A percentile compares a stretch with the other conserved stretches of the same genome.
phyloP scores from a whole-genome alignment of 805 yeast species.

The Priceomyces haplophilus region DNA sequence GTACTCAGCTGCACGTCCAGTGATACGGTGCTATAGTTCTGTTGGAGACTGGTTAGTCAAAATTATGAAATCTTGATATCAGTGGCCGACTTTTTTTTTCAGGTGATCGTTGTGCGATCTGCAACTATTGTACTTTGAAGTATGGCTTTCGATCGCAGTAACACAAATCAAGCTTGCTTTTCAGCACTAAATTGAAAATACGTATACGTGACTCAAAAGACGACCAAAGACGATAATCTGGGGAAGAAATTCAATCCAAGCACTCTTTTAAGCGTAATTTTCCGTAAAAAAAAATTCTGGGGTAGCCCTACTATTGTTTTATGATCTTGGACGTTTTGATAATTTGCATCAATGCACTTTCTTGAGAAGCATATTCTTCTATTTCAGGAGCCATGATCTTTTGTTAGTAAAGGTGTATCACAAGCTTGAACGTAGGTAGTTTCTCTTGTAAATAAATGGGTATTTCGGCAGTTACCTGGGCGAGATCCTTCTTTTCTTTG shows the following conservation, averaged over 20 bases:
- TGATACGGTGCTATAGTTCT: no score
- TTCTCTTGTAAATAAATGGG: slow-evolving; percentile 38
- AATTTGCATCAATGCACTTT: slow-evolving; percentile 25
- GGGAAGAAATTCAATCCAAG: slow-evolving; percentile 38
- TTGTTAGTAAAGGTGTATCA: slow-evolving; percentile 42
- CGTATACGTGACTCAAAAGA: slow-evolving; percentile 32
- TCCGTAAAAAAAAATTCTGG: no score
- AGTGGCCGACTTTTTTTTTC: neutral
- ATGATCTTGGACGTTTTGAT: slow-evolving; percentile 36
- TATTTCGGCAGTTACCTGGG: slow-evolving; percentile 28
- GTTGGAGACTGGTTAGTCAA: neutral
- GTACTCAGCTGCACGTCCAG: neutral
- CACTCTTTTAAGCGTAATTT: no score
- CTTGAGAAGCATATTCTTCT: slow-evolving; percentile 20
- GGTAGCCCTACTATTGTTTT: no score
- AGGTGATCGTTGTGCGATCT: neutral
- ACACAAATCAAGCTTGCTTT: slow-evolving; percentile 10
- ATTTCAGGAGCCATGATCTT: slow-evolving; percentile 41
- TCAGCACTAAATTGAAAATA: slow-evolving; percentile 19
- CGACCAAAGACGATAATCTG: slow-evolving; percentile 41
- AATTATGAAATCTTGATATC: neutral
- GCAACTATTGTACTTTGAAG: neutral
- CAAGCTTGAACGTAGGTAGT: slow-evolving; percentile 40
- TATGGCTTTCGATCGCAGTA: slow-evolving; percentile 13
- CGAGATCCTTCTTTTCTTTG: slow-evolving; percentile 11